phyloP scores from a whole-genome alignment of 495 filamentous ascomycete species.

The Podospora australis region DNA sequence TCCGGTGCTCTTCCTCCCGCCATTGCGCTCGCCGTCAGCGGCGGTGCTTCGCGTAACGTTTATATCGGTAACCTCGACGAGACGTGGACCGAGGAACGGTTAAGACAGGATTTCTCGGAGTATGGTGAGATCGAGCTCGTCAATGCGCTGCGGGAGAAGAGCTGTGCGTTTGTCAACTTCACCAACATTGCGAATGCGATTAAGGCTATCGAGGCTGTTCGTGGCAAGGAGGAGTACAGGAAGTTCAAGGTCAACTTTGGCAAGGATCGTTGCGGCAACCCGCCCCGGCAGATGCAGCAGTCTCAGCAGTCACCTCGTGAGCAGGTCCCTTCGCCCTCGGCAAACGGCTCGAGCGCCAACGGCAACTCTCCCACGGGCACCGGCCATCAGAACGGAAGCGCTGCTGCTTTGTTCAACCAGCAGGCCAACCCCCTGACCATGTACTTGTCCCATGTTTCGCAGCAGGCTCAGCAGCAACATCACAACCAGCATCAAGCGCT shows the following conservation, averaged over 20 bases:
- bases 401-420: conserved; percentile 62
- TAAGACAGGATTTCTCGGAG: conserved; percentile 94
- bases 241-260: conserved; percentile 99
- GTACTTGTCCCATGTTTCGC: conserved; percentile 81
- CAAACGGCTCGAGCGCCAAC: conserved; percentile 46
- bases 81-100: conserved; percentile 90
- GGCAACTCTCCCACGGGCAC: conserved; percentile 46
- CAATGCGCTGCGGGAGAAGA: conserved; percentile 95
- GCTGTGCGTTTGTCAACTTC: conserved; percentile 98
- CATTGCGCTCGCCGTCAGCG: conserved; percentile 92
- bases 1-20: conserved; percentile 94
- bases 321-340: conserved; percentile 65
- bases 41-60: conserved; percentile 91
- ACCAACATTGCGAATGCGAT: conserved; percentile 99
- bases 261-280: conserved; percentile 96
- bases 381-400: conserved; percentile 20
- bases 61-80: conserved; percentile 98
- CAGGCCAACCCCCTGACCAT: conserved; percentile 88
- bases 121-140: conserved; percentile 98
- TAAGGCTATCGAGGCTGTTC: conserved; percentile 95
- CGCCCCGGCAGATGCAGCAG: conserved; percentile 75
- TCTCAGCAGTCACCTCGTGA: conserved; percentile 43
- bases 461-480: conserved; percentile 69
- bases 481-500: conserved; percentile 62
- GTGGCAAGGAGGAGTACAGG: conserved; percentile 90